Evolutionary conservation across 2,329 filamentous ascomycete species (phyloP).

Genomic region (Paecilomyces variotii): DNA sequence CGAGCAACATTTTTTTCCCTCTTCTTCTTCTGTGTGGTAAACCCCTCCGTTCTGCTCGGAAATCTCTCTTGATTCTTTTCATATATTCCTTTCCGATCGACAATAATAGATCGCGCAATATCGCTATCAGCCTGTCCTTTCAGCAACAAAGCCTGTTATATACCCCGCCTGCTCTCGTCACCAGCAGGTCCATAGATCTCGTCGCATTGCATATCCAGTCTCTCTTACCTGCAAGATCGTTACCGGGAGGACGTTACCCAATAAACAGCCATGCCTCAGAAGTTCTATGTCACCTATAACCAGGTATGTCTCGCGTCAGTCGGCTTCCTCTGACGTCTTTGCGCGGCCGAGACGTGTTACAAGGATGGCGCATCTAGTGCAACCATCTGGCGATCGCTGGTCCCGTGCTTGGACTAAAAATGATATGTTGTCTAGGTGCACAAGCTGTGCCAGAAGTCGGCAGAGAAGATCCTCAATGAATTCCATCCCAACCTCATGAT

Average conservation of each 20-base stretch:
- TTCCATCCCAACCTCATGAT: conserved; percentile 96
- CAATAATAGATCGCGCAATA: background rate
- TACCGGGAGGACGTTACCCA: background rate
- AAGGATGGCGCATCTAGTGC: background rate
- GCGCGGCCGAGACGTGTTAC: background rate
- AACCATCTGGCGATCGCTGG: background rate
- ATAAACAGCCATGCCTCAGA: conserved; percentile 61
- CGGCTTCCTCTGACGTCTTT: background rate
- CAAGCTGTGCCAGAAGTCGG: conserved; percentile 88
- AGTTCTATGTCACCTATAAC: conserved; percentile 87
- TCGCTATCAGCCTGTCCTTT: background rate
- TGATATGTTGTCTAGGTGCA: conserved; percentile 59
- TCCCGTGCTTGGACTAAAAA: background rate
- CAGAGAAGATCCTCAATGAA: conserved; percentile 68
- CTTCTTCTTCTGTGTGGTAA: background rate
- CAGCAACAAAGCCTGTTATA: background rate
- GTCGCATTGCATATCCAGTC: background rate
- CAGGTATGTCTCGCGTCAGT: conserved; percentile 54
- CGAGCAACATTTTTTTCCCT: background rate
- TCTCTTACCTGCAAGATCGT: background rate
- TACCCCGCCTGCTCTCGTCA: background rate
- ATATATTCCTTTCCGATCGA: background rate
- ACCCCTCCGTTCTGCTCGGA: background rate
- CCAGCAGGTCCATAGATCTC: background rate
- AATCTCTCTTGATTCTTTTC: background rate